Base-by-base conservation (phyloP, 2,329 filamentous ascomycete genomes). In the Bipolaris sorokiniana region DNA sequence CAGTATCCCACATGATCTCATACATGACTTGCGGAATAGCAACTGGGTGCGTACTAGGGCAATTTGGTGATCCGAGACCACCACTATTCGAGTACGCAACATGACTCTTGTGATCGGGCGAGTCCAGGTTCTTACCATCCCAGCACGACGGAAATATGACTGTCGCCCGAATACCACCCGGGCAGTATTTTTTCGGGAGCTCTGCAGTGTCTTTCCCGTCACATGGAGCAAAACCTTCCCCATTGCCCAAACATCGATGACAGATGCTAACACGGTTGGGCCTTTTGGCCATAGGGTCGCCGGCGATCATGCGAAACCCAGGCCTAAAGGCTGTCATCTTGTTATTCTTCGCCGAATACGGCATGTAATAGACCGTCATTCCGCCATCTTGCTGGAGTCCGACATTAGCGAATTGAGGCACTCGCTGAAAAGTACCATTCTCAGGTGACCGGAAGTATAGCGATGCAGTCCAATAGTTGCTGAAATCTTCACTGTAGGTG, bases 91-190 rank as follows among this genome's bases (percentile, higher is more conserved):
- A 88, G 73, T 84, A 91, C 15, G 79, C 68, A 81, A 88, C 88
- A 80, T 90, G 90, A 63, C 82, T 82, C 74, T 82, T 79, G 78
- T 88, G 85, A 70, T 87, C 81, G 0, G 69, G 53, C 10, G 81
- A 82, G 64, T 84, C 82, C 4, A 79, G 51, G 66, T 82, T 75
- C 51, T 77, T 74, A 38, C 88, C 88, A 75, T 90, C 84, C 82
- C 89, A 90, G 82, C 88, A 91, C 7, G 86, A 89, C 1, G 88
- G 88, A 77, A 90, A 89, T 79, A 89, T 88, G 36, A 90, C 76
- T 60, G 90, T 87, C 52, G 84, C 82, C 34, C 88, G 85, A 45
- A 90, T 88, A 51, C 94, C 94, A 67, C 94, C 85, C 15, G 80
- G 78, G 78, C 94, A 97, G 76, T 92, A 87, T 56, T 78, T 96